Percentiles rank a stretch among this genome's conserved stretches.
phyloP scores from a whole-genome alignment of 805 yeast species.

The Myxozyma sirexii region DNA sequence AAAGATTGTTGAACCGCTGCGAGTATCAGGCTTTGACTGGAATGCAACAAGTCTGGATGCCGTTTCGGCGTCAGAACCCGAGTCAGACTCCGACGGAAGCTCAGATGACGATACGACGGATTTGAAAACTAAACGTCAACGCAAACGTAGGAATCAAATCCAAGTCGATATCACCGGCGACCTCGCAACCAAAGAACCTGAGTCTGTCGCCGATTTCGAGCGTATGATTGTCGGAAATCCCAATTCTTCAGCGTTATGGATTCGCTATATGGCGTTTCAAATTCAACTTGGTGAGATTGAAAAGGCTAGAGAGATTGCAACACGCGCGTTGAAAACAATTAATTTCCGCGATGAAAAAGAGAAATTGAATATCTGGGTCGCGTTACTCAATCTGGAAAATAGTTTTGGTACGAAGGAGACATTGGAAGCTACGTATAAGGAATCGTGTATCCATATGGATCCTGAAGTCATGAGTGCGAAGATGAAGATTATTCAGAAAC shows the following conservation, averaged over 20 bases:
- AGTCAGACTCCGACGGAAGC: slow-evolving; percentile 39
- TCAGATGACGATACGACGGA: slow-evolving; percentile 33
- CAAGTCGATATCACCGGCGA: slow-evolving; percentile 84
- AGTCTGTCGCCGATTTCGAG: slow-evolving; percentile 89
- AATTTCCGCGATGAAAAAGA: slow-evolving; percentile 90
- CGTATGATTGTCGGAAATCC: slow-evolving; percentile 90
- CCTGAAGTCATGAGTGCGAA: slow-evolving; percentile 47
- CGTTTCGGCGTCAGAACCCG: slow-evolving; percentile 50
- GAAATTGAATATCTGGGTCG: slow-evolving; percentile 94
- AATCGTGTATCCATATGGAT: slow-evolving; percentile 91
- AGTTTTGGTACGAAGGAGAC: slow-evolving; percentile 87
- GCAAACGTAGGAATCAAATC: slow-evolving; percentile 43
- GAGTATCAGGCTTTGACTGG: slow-evolving; percentile 94
- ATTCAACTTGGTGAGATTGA: slow-evolving; percentile 91
- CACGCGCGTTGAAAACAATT: slow-evolving; percentile 88
- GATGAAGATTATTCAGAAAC: slow-evolving; percentile 26
- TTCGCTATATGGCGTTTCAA: slow-evolving; percentile 98
- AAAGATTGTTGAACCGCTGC: slow-evolving; percentile 57
- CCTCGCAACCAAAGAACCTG: slow-evolving; percentile 82
- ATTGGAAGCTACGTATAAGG: slow-evolving; percentile 75
- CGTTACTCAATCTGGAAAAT: slow-evolving; percentile 88
- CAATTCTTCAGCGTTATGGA: slow-evolving; percentile 91
- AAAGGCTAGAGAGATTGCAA: slow-evolving; percentile 90
- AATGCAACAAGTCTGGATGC: slow-evolving; percentile 81
- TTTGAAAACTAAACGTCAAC: slow-evolving; percentile 51